Evolutionary conservation across 164 flowering plant species (phyloP).

Genomic region (Malania oleifera): DNA sequence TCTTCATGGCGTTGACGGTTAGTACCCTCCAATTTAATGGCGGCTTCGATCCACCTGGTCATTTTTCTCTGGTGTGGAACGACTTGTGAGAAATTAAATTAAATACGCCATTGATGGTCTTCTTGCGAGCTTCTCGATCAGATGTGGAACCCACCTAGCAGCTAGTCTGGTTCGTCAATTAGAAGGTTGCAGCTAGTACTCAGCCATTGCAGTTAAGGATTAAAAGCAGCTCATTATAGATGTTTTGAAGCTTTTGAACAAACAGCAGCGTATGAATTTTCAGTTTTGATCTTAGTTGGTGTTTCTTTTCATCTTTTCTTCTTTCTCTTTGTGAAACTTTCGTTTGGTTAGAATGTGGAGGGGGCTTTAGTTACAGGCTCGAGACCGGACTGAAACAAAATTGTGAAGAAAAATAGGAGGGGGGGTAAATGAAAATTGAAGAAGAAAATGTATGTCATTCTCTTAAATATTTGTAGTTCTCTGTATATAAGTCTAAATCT

Average conservation of each 20-base stretch:
- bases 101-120: constrained; percentile 13
- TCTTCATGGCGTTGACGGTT: constrained; percentile 75
- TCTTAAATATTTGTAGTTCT: constrained; percentile 6
- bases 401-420: constrained; percentile 13
- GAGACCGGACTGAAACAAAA: constrained; percentile 7
- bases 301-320: not conserved
- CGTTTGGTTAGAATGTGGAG: too few species aligned
- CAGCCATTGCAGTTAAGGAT: too few species aligned
- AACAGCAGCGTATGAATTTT: not conserved
- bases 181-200: too few species aligned
- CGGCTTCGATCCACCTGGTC: constrained; percentile 15
- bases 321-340: constrained; percentile 6
- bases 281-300: not conserved
- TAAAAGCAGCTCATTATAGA: not conserved
- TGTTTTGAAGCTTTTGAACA: constrained; percentile 5
- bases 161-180: too few species aligned
- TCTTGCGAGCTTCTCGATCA: constrained; percentile 9
- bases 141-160: not conserved
- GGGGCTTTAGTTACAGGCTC: constrained; percentile 9
- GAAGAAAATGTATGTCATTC: not conserved
- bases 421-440: constrained; percentile 9
- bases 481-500: constrained; percentile 14
- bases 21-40: not conserved
- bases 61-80: constrained; percentile 23
- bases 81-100: not conserved